Evolutionary conservation across 2,329 filamentous ascomycete genomes (phyloP).

Genomic region (Teratosphaeria viscida): DNA sequence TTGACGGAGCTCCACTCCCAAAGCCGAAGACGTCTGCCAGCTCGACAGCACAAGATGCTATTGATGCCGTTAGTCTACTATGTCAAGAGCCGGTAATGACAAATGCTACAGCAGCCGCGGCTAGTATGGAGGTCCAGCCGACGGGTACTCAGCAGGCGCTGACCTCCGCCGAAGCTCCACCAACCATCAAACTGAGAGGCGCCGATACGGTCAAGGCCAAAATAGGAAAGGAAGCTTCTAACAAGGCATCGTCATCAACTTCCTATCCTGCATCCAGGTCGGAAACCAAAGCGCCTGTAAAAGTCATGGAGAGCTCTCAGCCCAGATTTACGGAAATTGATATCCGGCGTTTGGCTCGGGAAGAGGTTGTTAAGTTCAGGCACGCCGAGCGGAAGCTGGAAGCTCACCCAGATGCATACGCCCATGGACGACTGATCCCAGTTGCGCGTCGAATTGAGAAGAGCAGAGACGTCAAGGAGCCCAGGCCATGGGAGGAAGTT

Average conservation of each 20-base stretch:
- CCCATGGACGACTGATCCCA: slow-evolving; percentile 21
- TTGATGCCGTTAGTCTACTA: slow-evolving; percentile 6
- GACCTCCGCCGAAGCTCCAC: not conserved
- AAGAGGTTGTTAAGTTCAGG: slow-evolving; percentile 25
- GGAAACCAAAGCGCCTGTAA: not conserved
- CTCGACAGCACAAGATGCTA: slow-evolving; percentile 10
- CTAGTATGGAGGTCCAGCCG: not conserved
- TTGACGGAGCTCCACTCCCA: not conserved
- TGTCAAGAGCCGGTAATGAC: slow-evolving; percentile 1
- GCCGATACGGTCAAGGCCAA: not conserved
- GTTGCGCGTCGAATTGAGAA: slow-evolving; percentile 16
- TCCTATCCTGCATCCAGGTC: not conserved
- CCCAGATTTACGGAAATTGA: slow-evolving; percentile 7
- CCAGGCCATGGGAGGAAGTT: slow-evolving; percentile 3
- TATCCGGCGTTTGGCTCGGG: slow-evolving; percentile 23
- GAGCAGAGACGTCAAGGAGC: slow-evolving; percentile 8
- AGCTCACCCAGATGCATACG: slow-evolving; percentile 19
- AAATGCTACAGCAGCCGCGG: not conserved
- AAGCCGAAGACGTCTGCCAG: slow-evolving; percentile 2
- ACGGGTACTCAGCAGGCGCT: not conserved
- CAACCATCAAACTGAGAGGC: not conserved
- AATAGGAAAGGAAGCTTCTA: not conserved
- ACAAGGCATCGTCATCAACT: not conserved
- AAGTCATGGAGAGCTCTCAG: not conserved
- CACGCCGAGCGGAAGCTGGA: slow-evolving; percentile 25